These are phyloP conservation scores for Crithidia acanthocephali DNA, from an alignment of 208 protist genomes.

Conservation along the genomic window DNA sequence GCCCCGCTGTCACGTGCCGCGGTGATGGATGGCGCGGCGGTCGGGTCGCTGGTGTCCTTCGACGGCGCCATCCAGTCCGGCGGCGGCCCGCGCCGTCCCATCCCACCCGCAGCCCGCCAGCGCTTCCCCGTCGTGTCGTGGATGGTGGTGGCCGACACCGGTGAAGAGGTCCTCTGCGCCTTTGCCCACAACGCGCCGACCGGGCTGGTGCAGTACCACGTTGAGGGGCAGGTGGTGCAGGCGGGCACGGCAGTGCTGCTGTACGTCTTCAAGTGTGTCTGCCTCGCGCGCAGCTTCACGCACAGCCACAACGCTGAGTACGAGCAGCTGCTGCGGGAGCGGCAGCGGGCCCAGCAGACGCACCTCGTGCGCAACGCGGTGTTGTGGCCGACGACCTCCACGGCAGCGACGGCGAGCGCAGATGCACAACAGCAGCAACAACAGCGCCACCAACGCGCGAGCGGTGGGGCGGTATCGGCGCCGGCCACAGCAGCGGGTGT, in stretches of 20 bases:
- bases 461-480: neutral
- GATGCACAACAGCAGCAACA: neutral
- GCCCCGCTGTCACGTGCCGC: neutral
- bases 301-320: constrained; percentile 71
- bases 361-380: constrained; percentile 13
- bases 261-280: constrained; percentile 74
- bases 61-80: constrained; percentile 47
- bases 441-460: constrained; percentile 1
- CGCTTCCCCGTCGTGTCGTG: constrained; percentile 63
- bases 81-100: constrained; percentile 25
- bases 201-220: constrained; percentile 76
- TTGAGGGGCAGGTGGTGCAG: constrained; percentile 84
- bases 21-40: constrained; percentile 1
- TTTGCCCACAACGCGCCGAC: constrained; percentile 57
- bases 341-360: constrained; percentile 31
- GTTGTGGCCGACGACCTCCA: constrained; percentile 3
- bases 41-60: constrained; percentile 55
- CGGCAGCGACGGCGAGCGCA: too few species aligned
- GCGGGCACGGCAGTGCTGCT: constrained; percentile 45
- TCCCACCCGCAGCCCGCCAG: constrained; percentile 50
- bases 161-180: constrained; percentile 68
- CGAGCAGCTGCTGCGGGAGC: constrained; percentile 52
- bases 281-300: constrained; percentile 69
- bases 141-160: constrained; percentile 59
- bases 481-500: neutral